A percentile compares a stretch with the other conserved stretches of the same genome.
Conservation (phyloP, 1,139 yeast species). For the Hemisphaericaspora subhashii region DNA sequence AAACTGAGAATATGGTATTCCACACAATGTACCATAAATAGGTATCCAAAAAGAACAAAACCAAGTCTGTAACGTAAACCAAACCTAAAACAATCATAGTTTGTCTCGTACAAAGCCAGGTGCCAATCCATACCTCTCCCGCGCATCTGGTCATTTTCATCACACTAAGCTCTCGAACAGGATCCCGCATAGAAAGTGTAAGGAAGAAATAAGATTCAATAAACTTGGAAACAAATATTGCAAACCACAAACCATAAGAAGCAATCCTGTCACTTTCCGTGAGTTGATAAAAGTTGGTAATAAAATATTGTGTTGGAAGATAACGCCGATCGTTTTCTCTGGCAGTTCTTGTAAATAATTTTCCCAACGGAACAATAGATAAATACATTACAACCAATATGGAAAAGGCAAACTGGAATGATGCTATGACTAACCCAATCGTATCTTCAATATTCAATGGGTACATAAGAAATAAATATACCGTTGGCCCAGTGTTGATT, state of each 20-base stretch:
- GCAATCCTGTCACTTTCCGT: constrained; percentile 40
- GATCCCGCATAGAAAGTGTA: constrained; percentile 48
- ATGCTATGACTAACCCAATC: constrained; percentile 37
- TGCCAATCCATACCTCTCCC: constrained; percentile 47
- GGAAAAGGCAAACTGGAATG: constrained; percentile 47
- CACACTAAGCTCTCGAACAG: constrained; percentile 46
- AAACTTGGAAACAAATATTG: constrained; percentile 47
- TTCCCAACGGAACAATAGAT: constrained; percentile 47
- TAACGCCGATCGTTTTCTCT: constrained; percentile 23
- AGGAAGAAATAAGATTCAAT: constrained; percentile 53
- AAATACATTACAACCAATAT: constrained; percentile 42
- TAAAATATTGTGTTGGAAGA: constrained; percentile 36
- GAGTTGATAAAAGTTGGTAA: constrained; percentile 35
- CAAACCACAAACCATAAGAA: constrained; percentile 49
- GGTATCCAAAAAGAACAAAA: constrained; percentile 53
- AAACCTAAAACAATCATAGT: constrained; percentile 38
- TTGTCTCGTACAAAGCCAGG: constrained; percentile 38
- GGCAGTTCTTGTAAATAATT: constrained; percentile 29
- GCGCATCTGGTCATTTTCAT: constrained; percentile 42
- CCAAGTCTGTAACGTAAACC: constrained; percentile 42
- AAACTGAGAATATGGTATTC: constrained; percentile 51
- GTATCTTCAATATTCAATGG: constrained; percentile 27
- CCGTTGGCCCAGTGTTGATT: constrained; percentile 39
- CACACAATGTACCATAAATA: constrained; percentile 58
- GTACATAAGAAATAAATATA: constrained; percentile 33